A percentile compares a stretch with the other conserved stretches of the same genome.
Evolutionary conservation across 257 asterid genomes (phyloP).

Genomic region (Jacaranda mimosifolia): DNA sequence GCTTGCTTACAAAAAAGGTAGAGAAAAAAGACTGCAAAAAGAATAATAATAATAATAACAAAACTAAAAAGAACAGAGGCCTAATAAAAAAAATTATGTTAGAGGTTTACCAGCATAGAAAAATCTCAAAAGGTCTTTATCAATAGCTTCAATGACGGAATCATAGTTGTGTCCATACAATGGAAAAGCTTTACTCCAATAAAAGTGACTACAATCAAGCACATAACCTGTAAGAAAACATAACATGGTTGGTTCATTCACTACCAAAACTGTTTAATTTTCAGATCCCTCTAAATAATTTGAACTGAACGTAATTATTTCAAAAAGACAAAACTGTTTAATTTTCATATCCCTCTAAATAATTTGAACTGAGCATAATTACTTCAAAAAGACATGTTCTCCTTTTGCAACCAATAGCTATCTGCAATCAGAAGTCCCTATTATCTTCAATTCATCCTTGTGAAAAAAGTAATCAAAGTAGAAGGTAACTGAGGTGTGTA

Average conservation of each 20-base stretch:
- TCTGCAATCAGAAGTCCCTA: constrained; percentile 80
- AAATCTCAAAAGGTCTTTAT: constrained; percentile 80
- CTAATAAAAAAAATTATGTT: background rate
- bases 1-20: too few species aligned
- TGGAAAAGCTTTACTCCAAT: constrained; percentile 92
- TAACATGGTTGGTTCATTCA: constrained; percentile 33
- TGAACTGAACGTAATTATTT: constrained; percentile 50
- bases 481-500: constrained; percentile 4
- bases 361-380: background rate
- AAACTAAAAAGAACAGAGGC: background rate
- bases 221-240: constrained; percentile 43
- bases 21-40: too few species aligned
- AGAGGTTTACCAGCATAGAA: constrained; percentile 81
- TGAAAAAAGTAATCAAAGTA: constrained; percentile 29
- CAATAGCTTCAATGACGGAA: constrained; percentile 71
- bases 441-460: constrained; percentile 78
- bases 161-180: constrained; percentile 73
- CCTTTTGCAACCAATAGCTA: constrained; percentile 87
- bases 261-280: background rate
- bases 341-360: constrained; percentile 16
- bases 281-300: constrained; percentile 20
- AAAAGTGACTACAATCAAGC: constrained; percentile 70
- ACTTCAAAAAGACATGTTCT: constrained; percentile 48
- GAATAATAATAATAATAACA: background rate
- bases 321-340: constrained; percentile 45